These are phyloP conservation scores for Kwoniella dejecticola DNA, from an alignment of 768 basidiomycete genomes.

Conservation along the genomic window DNA sequence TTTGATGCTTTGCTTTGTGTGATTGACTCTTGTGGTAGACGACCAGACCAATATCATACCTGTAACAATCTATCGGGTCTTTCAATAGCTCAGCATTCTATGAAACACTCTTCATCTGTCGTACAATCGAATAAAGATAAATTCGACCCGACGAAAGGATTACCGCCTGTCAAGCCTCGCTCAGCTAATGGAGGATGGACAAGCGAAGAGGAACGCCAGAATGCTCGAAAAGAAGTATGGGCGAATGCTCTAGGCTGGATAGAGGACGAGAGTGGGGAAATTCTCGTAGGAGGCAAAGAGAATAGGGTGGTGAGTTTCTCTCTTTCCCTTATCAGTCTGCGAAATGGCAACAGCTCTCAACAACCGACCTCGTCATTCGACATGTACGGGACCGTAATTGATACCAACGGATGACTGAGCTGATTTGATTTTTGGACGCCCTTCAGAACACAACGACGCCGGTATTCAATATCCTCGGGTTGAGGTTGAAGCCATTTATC, in stretches of 20 bases:
- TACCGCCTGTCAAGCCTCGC: constrained; percentile 32
- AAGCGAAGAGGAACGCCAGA: constrained; percentile 48
- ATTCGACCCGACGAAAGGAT: constrained; percentile 30
- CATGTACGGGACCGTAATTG: too few species aligned
- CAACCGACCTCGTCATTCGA: too few species aligned
- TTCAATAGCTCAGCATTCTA: constrained; percentile 80
- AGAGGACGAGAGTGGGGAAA: constrained; percentile 63
- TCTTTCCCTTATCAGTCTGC: too few species aligned
- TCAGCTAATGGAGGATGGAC: constrained; percentile 44
- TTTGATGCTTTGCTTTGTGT: too few species aligned
- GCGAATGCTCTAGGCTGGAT: constrained; percentile 65
- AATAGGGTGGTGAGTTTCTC: constrained; percentile 60
- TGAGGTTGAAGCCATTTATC: constrained; percentile 70
- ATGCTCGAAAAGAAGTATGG: constrained; percentile 61
- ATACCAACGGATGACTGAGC: too few species aligned
- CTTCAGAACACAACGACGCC: constrained; percentile 83
- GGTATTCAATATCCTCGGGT: constrained; percentile 71
- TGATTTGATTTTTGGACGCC: too few species aligned
- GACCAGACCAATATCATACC: constrained; percentile 94
- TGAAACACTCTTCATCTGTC: constrained; percentile 60
- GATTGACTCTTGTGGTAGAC: too few species aligned
- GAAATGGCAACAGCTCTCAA: too few species aligned
- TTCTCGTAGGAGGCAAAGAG: constrained; percentile 63
- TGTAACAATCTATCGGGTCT: constrained; percentile 88
- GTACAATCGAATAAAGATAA: constrained; percentile 34